A percentile compares a stretch with the other conserved stretches of the same genome.
Evolutionary conservation across 441 rosid species (phyloP).

Genomic region (Theobroma grandiflorum): DNA sequence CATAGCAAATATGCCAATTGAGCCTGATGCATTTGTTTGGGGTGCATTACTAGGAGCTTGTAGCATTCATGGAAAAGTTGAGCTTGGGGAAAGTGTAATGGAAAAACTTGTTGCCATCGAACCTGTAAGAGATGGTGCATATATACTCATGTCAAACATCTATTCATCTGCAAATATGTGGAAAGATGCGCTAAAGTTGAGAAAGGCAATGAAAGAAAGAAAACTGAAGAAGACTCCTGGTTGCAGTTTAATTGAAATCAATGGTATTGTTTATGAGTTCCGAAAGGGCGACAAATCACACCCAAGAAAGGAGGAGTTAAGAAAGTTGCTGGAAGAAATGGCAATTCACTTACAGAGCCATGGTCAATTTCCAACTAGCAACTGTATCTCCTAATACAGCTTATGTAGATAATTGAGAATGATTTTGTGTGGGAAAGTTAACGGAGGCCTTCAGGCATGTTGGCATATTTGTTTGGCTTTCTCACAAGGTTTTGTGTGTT

Average conservation of each 20-base stretch:
- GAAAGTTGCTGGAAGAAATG: constrained; percentile 33
- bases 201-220: constrained; percentile 43
- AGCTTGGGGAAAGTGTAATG: constrained; percentile 34
- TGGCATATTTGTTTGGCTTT: not conserved
- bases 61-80: constrained; percentile 39
- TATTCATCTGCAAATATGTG: constrained; percentile 38
- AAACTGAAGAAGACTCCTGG: constrained; percentile 39
- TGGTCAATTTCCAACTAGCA: not conserved
- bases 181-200: constrained; percentile 38
- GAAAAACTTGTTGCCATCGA: constrained; percentile 27
- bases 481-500: not conserved
- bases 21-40: constrained; percentile 42
- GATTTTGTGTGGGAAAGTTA: not conserved
- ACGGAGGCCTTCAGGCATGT: constrained; percentile 1
- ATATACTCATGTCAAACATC: constrained; percentile 43
- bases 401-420: not conserved
- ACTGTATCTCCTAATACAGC: not conserved
- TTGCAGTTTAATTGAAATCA: constrained; percentile 39
- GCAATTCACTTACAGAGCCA: constrained; percentile 19
- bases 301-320: constrained; percentile 29
- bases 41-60: constrained; percentile 48
- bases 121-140: constrained; percentile 37
- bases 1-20: constrained; percentile 33
- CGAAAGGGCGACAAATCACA: constrained; percentile 43
- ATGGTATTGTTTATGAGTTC: constrained; percentile 36